Evolutionary conservation across 495 filamentous ascomycete genomes (phyloP).

Genomic region (Trichoderma virens): DNA sequence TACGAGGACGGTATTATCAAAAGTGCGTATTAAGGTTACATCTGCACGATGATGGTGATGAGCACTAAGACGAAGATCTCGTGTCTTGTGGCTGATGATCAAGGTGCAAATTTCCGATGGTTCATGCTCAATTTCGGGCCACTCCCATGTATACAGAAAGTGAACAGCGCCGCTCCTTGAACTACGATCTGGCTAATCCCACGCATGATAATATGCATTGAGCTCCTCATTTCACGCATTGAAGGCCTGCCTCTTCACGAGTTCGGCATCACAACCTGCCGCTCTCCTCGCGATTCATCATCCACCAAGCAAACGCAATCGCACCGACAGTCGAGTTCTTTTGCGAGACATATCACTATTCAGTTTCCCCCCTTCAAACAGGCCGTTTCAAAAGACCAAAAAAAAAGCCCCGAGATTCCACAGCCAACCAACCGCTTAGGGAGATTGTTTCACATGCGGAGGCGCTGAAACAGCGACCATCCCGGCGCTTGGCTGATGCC

Average conservation of each 20-base stretch:
- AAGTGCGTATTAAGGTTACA: too few relatives aligned
- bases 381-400: neutral
- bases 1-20: too few relatives aligned
- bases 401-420: neutral
- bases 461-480: neutral
- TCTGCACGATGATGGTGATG: neutral
- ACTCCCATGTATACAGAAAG: neutral
- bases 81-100: neutral
- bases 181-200: too few relatives aligned
- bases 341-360: too few relatives aligned
- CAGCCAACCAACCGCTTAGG: conserved; percentile 1
- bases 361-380: neutral
- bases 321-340: too few relatives aligned
- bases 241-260: neutral
- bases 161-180: too few relatives aligned
- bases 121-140: conserved; percentile 1
- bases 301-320: too few relatives aligned
- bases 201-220: neutral
- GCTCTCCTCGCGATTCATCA: neutral
- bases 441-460: neutral
- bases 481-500: neutral
- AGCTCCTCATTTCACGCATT: neutral
- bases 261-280: neutral
- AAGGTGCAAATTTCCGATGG: neutral
- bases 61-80: neutral